Evolutionary conservation across 2,329 filamentous ascomycete species (phyloP).

Genomic region (Fusarium sp.): DNA sequence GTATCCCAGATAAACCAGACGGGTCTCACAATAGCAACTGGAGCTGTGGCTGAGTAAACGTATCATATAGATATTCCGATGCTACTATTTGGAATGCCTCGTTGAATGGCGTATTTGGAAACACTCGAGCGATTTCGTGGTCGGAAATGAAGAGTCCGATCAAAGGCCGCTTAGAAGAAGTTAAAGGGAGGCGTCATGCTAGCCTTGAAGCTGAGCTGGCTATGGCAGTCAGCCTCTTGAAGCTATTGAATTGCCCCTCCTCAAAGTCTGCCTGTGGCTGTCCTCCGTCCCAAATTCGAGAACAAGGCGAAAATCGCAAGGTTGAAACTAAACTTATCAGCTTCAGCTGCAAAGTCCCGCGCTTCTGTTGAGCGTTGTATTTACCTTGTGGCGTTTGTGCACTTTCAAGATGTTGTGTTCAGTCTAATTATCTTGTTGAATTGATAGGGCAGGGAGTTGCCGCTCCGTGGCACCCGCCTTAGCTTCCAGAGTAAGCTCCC

Average conservation of each 20-base stretch:
- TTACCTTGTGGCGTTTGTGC: constrained; percentile 1
- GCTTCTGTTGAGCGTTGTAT: background rate
- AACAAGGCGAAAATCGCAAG: constrained; percentile 7
- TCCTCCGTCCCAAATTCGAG: constrained; percentile 4
- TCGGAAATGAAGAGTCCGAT: background rate
- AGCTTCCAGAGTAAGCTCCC: background rate
- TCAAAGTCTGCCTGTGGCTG: constrained; percentile 5
- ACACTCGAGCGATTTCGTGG: background rate
- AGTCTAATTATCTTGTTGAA: background rate
- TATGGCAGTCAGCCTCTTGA: constrained; percentile 3
- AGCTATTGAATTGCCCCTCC: constrained; percentile 5
- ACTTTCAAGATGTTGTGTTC: background rate
- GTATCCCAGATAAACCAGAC: background rate
- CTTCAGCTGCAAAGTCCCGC: constrained; percentile 6
- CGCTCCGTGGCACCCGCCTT: constrained; percentile 7
- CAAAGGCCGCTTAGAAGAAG: constrained; percentile 1
- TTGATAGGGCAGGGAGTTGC: constrained; percentile 15
- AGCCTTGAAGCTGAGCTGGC: background rate
- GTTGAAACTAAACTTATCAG: background rate
- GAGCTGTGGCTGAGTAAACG: constrained; percentile 41
- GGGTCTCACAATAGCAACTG: constrained; percentile 41
- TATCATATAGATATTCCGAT: constrained; percentile 4
- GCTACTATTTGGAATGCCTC: background rate
- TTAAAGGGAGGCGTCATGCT: background rate
- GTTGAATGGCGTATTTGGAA: background rate